Conservation (phyloP, 2,329 filamentous ascomycete genomes). For the Fusarium nematophilum region DNA sequence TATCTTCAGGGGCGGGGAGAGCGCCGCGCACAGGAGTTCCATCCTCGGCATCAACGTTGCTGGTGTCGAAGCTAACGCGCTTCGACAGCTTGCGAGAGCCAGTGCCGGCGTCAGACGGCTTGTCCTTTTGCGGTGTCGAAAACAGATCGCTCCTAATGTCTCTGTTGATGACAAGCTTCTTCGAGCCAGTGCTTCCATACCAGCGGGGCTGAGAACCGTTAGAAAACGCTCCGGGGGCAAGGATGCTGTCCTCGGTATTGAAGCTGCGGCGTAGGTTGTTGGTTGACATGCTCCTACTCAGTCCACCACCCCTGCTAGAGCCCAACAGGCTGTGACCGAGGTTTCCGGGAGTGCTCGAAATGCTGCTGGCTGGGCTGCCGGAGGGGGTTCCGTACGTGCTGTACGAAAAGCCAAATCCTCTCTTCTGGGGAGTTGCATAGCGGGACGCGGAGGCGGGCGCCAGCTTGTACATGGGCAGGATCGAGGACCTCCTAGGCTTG, state of each 20-base stretch:
- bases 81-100: slow-evolving; percentile 74
- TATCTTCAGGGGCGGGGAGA: slow-evolving; percentile 50
- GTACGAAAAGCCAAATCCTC: slow-evolving; percentile 92
- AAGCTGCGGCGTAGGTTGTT: slow-evolving; percentile 87
- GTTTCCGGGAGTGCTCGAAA: slow-evolving; percentile 74
- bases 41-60: slow-evolving; percentile 56
- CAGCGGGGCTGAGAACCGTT: slow-evolving; percentile 72
- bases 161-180: slow-evolving; percentile 93
- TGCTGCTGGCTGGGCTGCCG: slow-evolving; percentile 72
- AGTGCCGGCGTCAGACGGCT: slow-evolving; percentile 52
- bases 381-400: slow-evolving; percentile 88
- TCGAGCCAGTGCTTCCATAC: slow-evolving; percentile 77
- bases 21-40: slow-evolving; percentile 49
- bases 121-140: slow-evolving; percentile 68
- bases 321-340: slow-evolving; percentile 73
- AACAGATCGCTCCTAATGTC: slow-evolving; percentile 81
- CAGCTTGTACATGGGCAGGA: slow-evolving; percentile 87
- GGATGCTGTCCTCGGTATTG: slow-evolving; percentile 85
- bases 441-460: slow-evolving; percentile 84
- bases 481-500: slow-evolving; percentile 81
- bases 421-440: slow-evolving; percentile 84
- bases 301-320: slow-evolving; percentile 74
- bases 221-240: slow-evolving; percentile 87
- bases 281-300: slow-evolving; percentile 89
- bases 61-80: slow-evolving; percentile 90